A percentile compares a stretch with the other conserved stretches of the same genome.
Evolutionary conservation across 2,329 filamentous ascomycete genomes (phyloP).

Genomic region (Amauroascus verrucosus): DNA sequence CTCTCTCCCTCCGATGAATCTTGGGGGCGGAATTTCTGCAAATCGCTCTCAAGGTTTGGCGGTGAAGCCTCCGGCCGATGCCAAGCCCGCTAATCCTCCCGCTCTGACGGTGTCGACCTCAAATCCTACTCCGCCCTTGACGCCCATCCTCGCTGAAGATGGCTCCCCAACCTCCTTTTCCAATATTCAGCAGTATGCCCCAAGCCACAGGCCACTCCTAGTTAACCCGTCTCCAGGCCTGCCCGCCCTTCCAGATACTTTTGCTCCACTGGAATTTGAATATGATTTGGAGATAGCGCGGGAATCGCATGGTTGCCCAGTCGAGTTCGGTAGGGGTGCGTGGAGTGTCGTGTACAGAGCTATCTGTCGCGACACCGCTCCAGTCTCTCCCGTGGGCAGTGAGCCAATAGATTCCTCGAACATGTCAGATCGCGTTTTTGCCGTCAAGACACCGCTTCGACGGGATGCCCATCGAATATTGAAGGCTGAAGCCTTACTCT

Average conservation of each 20-base stretch:
- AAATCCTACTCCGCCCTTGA: slow-evolving; percentile 29
- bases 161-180: slow-evolving; percentile 9
- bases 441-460: slow-evolving; percentile 37
- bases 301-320: slow-evolving; percentile 22
- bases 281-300: slow-evolving; percentile 27
- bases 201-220: background rate
- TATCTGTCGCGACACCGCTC: background rate
- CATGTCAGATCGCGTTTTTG: slow-evolving; percentile 25
- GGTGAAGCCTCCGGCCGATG: slow-evolving; percentile 12
- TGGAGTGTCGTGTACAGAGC: slow-evolving; percentile 42
- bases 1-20: background rate
- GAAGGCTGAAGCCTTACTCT: slow-evolving; percentile 33
- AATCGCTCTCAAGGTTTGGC: slow-evolving; percentile 11
- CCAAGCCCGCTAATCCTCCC: slow-evolving; percentile 9
- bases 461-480: slow-evolving; percentile 35
- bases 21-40: slow-evolving; percentile 8
- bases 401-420: background rate
- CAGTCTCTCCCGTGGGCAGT: background rate
- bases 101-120: slow-evolving; percentile 10
- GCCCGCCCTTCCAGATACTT: background rate
- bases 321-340: slow-evolving; percentile 37
- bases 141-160: slow-evolving; percentile 23
- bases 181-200: slow-evolving; percentile 7
- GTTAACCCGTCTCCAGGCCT: background rate
- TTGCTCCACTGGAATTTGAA: slow-evolving; percentile 23